Conservation (phyloP, 2,329 filamentous ascomycete species). For the Triangularia setosa region DNA sequence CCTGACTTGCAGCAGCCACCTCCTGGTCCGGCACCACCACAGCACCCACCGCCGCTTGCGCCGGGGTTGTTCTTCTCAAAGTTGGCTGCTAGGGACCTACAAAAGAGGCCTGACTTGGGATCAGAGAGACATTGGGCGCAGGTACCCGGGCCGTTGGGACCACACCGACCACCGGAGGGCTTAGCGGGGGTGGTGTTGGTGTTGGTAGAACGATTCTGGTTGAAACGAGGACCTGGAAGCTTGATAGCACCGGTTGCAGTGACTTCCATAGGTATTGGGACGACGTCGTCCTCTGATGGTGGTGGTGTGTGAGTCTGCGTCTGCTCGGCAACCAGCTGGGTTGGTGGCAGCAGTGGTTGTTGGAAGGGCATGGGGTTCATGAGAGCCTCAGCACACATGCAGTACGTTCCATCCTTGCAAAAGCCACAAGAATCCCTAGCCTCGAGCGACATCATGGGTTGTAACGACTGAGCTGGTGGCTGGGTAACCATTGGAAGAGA, state of each 20-base stretch:
- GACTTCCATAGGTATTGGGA: conserved; percentile 55
- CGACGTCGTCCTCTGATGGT: conserved; percentile 58
- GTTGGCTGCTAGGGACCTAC: conserved; percentile 71
- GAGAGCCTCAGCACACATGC: conserved; percentile 66
- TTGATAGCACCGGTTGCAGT: conserved; percentile 59
- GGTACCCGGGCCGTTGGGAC: conserved; percentile 69
- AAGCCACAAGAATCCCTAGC: conserved; percentile 70
- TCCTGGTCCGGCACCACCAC: conserved; percentile 51
- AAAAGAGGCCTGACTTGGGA: conserved; percentile 78
- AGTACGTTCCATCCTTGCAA: conserved; percentile 77
- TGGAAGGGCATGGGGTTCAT: conserved; percentile 19
- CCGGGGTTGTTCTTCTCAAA: conserved; percentile 38
- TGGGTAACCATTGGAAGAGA: conserved; percentile 29
- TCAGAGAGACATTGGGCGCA: conserved; percentile 75
- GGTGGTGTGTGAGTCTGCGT: conserved; percentile 54
- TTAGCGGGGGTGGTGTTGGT: conserved; percentile 28
- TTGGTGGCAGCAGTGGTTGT: conserved; percentile 38
- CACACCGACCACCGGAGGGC: conserved; percentile 41
- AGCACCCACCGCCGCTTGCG: conserved; percentile 50
- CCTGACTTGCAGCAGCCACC: conserved; percentile 62
- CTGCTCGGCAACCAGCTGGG: conserved; percentile 37
- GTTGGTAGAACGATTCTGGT: conserved; percentile 28
- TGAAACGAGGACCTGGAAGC: conserved; percentile 43
- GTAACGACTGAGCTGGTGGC: conserved; percentile 30
- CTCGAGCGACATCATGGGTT: conserved; percentile 36